Evolutionary conservation across 176 grass and related monocot genomes (phyloP).

Genomic region (Phoenix roebelenii): DNA sequence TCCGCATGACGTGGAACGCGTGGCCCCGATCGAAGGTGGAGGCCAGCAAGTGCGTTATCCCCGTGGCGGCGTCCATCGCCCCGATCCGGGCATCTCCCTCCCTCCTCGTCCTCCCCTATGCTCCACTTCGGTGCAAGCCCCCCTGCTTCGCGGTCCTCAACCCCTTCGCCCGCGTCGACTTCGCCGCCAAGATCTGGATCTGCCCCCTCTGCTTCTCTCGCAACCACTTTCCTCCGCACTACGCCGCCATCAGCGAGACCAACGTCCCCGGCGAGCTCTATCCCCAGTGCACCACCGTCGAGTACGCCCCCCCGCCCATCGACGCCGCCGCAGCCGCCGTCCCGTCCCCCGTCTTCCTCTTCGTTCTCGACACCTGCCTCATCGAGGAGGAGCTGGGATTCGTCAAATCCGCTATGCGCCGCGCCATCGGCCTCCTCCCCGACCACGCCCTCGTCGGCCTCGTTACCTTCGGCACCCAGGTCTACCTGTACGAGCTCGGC

Average conservation of each 20-base stretch:
- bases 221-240: slow-evolving; percentile 91
- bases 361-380: slow-evolving; percentile 88
- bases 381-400: slow-evolving; percentile 96
- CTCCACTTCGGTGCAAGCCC: slow-evolving; percentile 82
- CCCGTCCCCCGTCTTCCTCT: slow-evolving; percentile 73
- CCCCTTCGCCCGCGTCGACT: slow-evolving; percentile 91
- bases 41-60: slow-evolving; percentile 90
- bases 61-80: slow-evolving; percentile 56
- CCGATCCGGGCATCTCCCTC: slow-evolving; percentile 42
- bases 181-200: slow-evolving; percentile 98
- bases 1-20: slow-evolving; percentile 80
- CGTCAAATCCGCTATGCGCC: slow-evolving; percentile 72
- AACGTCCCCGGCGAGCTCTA: slow-evolving; percentile 89
- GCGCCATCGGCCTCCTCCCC: slow-evolving; percentile 64
- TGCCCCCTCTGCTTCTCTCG: slow-evolving; percentile 91
- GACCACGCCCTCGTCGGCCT: slow-evolving; percentile 86
- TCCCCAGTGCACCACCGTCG: slow-evolving; percentile 71
- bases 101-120: slow-evolving; percentile 51
- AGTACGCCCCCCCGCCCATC: slow-evolving; percentile 43
- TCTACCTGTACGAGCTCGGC: slow-evolving; percentile 85
- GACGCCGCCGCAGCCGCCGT: slow-evolving; percentile 18
- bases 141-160: slow-evolving; percentile 76
- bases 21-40: slow-evolving; percentile 94
- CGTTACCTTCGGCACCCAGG: slow-evolving; percentile 91
- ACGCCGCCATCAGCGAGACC: slow-evolving; percentile 67